Conservation (phyloP, 495 filamentous ascomycete species). For the Aspergillus bridgeri region DNA sequence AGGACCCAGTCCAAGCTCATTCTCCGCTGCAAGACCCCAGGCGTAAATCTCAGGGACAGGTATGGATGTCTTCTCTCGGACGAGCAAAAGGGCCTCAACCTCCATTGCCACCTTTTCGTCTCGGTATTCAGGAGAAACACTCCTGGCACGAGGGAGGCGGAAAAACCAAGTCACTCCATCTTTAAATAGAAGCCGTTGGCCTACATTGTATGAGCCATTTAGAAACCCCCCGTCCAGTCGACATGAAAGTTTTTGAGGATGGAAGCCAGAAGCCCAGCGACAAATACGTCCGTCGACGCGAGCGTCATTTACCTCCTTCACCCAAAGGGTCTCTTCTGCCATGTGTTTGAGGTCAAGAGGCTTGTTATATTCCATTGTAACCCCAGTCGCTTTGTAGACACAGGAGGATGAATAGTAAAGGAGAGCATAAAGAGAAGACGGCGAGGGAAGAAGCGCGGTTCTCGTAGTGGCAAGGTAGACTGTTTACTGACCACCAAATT, state of each 20-base stretch:
- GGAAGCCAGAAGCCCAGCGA: constrained; percentile 36
- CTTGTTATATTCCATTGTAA: no score
- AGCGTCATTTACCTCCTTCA: constrained; percentile 32
- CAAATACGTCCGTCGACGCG: constrained; percentile 27
- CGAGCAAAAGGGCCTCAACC: constrained; percentile 31
- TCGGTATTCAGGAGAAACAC: constrained; percentile 24
- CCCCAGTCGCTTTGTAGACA: no score
- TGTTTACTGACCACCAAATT: no score
- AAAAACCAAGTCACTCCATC: constrained; percentile 35
- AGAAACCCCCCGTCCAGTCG: constrained; percentile 29
- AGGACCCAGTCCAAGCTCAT: background rate
- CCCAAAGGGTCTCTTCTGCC: no score
- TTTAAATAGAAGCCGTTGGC: no score
- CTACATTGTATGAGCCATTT: constrained; percentile 35
- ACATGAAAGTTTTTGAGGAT: constrained; percentile 33
- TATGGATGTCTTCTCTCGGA: constrained; percentile 39
- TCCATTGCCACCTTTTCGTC: constrained; percentile 46
- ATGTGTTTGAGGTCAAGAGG: no score
- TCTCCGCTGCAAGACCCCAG: constrained; percentile 31
- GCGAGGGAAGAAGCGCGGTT: no score
- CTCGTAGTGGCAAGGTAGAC: no score
- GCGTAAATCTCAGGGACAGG: constrained; percentile 35
- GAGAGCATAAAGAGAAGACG: no score
- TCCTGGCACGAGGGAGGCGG: constrained; percentile 37
- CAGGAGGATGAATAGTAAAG: no score